Evolutionary conservation across 257 asterid species (phyloP).

Genomic region (Fraxinus cuspidata): DNA sequence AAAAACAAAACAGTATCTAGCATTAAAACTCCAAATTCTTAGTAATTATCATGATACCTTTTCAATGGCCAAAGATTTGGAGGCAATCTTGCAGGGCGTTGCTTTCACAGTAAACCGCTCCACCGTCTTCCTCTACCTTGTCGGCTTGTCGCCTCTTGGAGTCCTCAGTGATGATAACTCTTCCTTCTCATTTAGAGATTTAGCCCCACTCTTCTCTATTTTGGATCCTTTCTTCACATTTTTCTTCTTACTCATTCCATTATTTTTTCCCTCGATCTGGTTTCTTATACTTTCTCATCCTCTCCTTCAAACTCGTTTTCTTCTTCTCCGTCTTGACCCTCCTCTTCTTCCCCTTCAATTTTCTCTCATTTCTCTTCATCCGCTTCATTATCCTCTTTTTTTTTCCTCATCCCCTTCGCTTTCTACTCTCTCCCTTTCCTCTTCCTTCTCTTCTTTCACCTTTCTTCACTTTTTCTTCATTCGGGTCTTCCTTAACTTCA

Average conservation of each 20-base stretch:
- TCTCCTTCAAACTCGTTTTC: neutral
- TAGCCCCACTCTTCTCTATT: slow-evolving; percentile 20
- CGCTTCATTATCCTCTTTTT: slow-evolving; percentile 13
- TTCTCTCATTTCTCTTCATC: slow-evolving; percentile 2
- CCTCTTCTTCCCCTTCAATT: neutral
- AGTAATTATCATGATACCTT: slow-evolving; percentile 43
- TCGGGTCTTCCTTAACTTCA: slow-evolving; percentile 23
- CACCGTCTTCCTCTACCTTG: slow-evolving; percentile 85
- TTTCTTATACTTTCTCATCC: slow-evolving; percentile 21
- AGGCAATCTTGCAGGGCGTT: slow-evolving; percentile 37
- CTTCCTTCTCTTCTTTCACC: slow-evolving; percentile 22
- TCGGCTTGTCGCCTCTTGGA: slow-evolving; percentile 66
- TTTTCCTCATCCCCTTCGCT: slow-evolving; percentile 22
- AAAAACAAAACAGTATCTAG: neutral
- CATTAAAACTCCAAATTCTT: neutral
- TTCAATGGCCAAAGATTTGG: slow-evolving; percentile 66
- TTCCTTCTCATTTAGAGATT: slow-evolving; percentile 19
- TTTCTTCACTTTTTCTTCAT: slow-evolving; percentile 19
- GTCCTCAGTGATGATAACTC: slow-evolving; percentile 46
- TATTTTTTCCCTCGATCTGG: slow-evolving; percentile 22
- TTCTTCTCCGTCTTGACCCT: slow-evolving; percentile 3
- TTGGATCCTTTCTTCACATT: slow-evolving; percentile 32
- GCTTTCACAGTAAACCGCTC: slow-evolving; percentile 63
- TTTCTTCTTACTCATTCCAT: slow-evolving; percentile 23
- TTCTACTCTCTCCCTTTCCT: slow-evolving; percentile 10